phyloP scores from a whole-genome alignment of 169 alveolate species.

The Perkinsus chesapeaki region DNA sequence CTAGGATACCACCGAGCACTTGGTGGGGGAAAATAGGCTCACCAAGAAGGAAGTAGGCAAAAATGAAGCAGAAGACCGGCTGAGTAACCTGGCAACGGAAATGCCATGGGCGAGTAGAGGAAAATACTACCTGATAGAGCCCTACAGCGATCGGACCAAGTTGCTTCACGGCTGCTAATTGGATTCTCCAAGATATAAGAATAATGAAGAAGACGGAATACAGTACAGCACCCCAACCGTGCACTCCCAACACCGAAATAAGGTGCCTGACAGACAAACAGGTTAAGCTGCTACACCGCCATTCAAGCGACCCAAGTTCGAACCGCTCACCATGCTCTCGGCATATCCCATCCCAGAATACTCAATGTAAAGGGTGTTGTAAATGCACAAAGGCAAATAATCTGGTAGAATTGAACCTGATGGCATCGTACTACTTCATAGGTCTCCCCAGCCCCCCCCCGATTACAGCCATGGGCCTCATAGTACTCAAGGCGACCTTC shows the following conservation, averaged over 20 bases:
- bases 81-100: background rate
- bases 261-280: background rate
- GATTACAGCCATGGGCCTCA: background rate
- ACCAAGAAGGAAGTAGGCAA: background rate
- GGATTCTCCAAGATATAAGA: background rate
- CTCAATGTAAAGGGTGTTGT: background rate
- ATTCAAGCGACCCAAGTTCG: background rate
- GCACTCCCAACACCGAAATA: background rate
- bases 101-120: background rate
- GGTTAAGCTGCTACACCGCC: background rate
- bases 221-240: background rate
- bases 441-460: too few species aligned
- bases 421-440: background rate
- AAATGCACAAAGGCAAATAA: background rate
- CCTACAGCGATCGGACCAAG: background rate
- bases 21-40: background rate
- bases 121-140: background rate
- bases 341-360: background rate
- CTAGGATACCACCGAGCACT: background rate
- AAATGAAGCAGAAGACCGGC: background rate
- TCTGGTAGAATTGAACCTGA: background rate
- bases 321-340: background rate
- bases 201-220: background rate
- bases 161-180: background rate
- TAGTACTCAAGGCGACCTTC: background rate